Evolutionary conservation across 805 yeast genomes (phyloP), one percentile per base, ranked within the genome.

Genomic region (Wickerhamiella parazyma): DNA sequence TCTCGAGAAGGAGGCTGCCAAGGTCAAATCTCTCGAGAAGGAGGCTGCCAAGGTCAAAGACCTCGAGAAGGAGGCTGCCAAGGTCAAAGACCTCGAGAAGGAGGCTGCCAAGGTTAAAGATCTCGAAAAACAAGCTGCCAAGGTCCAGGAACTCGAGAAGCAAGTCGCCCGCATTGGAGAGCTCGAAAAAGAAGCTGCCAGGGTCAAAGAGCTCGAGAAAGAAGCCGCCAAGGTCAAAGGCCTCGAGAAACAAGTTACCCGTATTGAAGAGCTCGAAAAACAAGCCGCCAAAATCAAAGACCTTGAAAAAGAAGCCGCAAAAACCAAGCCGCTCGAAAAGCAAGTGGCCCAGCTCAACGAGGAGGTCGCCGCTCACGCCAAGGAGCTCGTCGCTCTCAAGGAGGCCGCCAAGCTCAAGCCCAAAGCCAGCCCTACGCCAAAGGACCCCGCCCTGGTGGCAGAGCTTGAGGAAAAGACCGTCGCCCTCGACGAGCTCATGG

Each of bases 401-500:
- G 7, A 31, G n/a, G 25, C 38, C 7, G 33, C 19, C n/a, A 12
- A n/a, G 29, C 33, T 29, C 19, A 26, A 43, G 37, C 17, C 17
- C 19, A 25, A 24, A 6, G 42, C 10, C 17, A 5, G 28, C 17
- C 14, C 33, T 34, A 25, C 25, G 14, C 18, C 7, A 11, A 20
- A n/a, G 16, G 11, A 26, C 41, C n/a, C n/a, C 37, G 33, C 20
- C 47, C 44, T n/a, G 33, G 31, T 42, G 22, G 26, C 36, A 9
- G 51, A 49, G 18, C 45, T 48, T 6, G 42, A 46, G 1, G 55
- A 49, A 14, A 55, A 33, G 2, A 68, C 67, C 48, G 55, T 71
- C 2, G 83, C 77, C 20, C 55, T 76, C 9, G 94, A 85, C 52
- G 94, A 83, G 49, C 59, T 85, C 53, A 71, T 85, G 76, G 61